Percentiles rank a stretch among this genome's conserved stretches.
These are phyloP conservation scores for Tricholoma flavovirens DNA, from an alignment of 768 basidiomycete genomes.

Conservation along the genomic window DNA sequence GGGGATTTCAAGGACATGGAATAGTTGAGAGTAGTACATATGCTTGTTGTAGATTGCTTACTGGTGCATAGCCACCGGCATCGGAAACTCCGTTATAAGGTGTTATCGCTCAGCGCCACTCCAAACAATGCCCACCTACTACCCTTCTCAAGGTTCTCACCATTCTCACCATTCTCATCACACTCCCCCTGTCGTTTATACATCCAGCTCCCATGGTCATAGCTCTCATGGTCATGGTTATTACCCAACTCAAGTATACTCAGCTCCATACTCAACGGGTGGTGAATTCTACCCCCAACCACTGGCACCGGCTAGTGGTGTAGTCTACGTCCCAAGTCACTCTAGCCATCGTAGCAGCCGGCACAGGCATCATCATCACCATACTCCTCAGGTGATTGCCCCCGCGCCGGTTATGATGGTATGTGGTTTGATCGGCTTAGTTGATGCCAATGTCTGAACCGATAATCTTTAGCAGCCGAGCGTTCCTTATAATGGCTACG, in stretches of 20 bases:
- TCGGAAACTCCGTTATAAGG: background rate
- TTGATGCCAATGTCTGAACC: background rate
- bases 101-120: background rate
- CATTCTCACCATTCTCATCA: conserved; percentile 17
- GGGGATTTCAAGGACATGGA: conserved; percentile 83
- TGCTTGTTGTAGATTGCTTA: background rate
- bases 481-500: conserved; percentile 8
- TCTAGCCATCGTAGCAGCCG: conserved; percentile 17
- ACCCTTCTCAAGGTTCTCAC: conserved; percentile 32
- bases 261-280: conserved; percentile 6
- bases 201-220: conserved; percentile 21
- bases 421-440: conserved; percentile 5
- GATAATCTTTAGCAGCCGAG: conserved; percentile 23
- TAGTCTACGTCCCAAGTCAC: conserved; percentile 13
- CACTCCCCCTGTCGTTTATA: conserved; percentile 27
- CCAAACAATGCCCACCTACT: conserved; percentile 27
- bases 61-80: background rate
- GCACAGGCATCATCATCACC: conserved; percentile 21
- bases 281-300: conserved; percentile 12
- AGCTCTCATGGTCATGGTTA: conserved; percentile 7
- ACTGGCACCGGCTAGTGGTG: conserved; percentile 1
- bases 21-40: no score
- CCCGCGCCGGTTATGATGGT: conserved; percentile 25
- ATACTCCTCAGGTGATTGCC: conserved; percentile 18
- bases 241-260: conserved; percentile 13